Conservation (phyloP, 2,329 filamentous ascomycete genomes). For the Huntiella decipiens region DNA sequence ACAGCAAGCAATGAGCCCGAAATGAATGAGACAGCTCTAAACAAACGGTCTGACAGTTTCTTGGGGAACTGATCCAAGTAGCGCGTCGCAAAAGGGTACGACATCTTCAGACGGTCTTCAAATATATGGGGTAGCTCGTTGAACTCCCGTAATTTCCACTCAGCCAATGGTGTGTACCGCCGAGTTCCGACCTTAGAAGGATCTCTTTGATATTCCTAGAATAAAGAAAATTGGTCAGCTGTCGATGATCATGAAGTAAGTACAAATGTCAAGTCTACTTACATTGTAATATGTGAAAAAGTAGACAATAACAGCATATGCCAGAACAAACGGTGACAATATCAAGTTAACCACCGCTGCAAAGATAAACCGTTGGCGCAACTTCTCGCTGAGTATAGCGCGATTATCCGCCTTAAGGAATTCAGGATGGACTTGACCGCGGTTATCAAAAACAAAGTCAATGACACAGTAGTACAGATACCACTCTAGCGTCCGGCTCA, state of each 20-base stretch:
- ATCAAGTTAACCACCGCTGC: conserved; percentile 74
- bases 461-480: conserved; percentile 78
- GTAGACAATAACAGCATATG: conserved; percentile 72
- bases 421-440: conserved; percentile 68
- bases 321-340: conserved; percentile 70
- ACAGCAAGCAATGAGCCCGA: conserved; percentile 74
- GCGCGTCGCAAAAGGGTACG: conserved; percentile 75
- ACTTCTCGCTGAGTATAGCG: conserved; percentile 54
- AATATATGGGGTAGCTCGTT: conserved; percentile 92
- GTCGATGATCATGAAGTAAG: neutral
- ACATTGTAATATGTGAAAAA: conserved; percentile 91
- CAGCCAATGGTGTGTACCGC: conserved; percentile 78
- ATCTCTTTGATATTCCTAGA: conserved; percentile 82
- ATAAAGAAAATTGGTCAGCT: neutral
- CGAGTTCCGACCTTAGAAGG: conserved; percentile 72
- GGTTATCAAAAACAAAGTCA: conserved; percentile 82
- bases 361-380: conserved; percentile 62
- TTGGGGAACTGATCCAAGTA: conserved; percentile 96
- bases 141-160: conserved; percentile 98
- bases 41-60: conserved; percentile 72
- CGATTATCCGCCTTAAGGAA: conserved; percentile 74
- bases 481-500: conserved; percentile 83
- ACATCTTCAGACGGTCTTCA: conserved; percentile 77
- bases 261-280: conserved; percentile 17
- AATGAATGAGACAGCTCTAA: conserved; percentile 71